Conservation (phyloP, 148 eudicot species). For the Rhododendron simsii region DNA sequence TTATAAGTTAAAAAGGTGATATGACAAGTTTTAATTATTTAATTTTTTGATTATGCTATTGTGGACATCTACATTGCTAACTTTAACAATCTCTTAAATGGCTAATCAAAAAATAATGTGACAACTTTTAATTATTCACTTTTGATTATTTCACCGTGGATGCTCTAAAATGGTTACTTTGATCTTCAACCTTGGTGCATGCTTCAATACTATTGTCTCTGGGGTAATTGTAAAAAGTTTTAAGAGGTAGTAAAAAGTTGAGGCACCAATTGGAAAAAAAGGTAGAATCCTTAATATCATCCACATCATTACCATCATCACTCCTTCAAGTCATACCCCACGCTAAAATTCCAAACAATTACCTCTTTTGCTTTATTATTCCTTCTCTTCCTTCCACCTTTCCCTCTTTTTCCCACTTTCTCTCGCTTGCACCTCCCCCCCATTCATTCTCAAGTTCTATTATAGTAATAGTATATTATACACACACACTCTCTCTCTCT, state of each 20-base stretch:
- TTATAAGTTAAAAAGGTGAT: too few relatives aligned
- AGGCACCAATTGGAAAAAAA: slow-evolving; percentile 2
- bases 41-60: too few relatives aligned
- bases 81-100: too few relatives aligned
- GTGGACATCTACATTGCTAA: too few relatives aligned
- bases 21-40: too few relatives aligned
- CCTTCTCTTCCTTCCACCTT: neutral
- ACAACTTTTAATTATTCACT: too few relatives aligned
- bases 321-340: slow-evolving; percentile 16
- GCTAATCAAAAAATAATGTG: too few relatives aligned
- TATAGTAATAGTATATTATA: neutral
- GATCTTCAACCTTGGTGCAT: neutral
- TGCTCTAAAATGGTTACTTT: neutral
- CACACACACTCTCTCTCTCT: neutral
- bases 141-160: too few relatives aligned
- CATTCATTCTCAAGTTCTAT: slow-evolving; percentile 3
- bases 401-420: slow-evolving; percentile 8
- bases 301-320: slow-evolving; percentile 29
- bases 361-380: slow-evolving; percentile 15
- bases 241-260: slow-evolving; percentile 1
- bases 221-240: neutral
- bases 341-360: slow-evolving; percentile 17
- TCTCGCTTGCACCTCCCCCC: neutral
- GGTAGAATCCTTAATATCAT: slow-evolving; percentile 17
- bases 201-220: neutral